Base-by-base conservation (phyloP, 2,329 filamentous ascomycete genomes). In the Tolypocladium sp. region DNA sequence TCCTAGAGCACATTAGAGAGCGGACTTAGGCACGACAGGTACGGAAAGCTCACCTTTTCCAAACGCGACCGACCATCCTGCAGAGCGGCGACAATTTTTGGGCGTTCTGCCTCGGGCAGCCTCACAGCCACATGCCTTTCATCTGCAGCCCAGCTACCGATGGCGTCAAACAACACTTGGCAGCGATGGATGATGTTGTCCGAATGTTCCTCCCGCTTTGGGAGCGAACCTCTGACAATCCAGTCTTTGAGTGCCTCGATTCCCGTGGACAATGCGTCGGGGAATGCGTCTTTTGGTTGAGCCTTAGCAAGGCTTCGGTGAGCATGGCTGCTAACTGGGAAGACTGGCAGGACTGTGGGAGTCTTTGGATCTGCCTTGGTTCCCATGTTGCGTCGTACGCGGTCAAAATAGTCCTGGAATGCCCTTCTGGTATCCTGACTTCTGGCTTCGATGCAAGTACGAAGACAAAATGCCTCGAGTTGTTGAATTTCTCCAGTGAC, bases 271-370 rank as follows among this genome's bases (percentile, higher is more conserved):
- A 57, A 20, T 0, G 5, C 4, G 20, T 60, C 37, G 0, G 56
- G 51, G 20, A 65, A 65, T 1, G 59, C 62, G 2, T 42, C 10
- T 2, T 51, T 12, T 2, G 40, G 35, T 1, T 41, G 9, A 15
- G 27, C 38, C 22, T 13, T 30, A 3, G 46, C 57, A 17, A 64
- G 38, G 2, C 22, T 13, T 10, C 37, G 49, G 12, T 61, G 61
- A 1, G 64, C 61, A 13, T 58, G 55, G 35, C 62, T 61, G 54
- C 60, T 63, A 2, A 63, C 58, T 2, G 64, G 61, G 17, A 62
- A 61, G 0, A 65, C 60, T 2, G 33, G 40, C 0, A 53, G 35
- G 13, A 55, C 7, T 7, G 30, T 55, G 10, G 8, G 54, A 7
- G 27, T 30, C 27, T 30, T 30, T 30, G 5, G 27, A 30, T 30